Conservation (phyloP, 306 rosid genomes). For the Malus sieversii region DNA sequence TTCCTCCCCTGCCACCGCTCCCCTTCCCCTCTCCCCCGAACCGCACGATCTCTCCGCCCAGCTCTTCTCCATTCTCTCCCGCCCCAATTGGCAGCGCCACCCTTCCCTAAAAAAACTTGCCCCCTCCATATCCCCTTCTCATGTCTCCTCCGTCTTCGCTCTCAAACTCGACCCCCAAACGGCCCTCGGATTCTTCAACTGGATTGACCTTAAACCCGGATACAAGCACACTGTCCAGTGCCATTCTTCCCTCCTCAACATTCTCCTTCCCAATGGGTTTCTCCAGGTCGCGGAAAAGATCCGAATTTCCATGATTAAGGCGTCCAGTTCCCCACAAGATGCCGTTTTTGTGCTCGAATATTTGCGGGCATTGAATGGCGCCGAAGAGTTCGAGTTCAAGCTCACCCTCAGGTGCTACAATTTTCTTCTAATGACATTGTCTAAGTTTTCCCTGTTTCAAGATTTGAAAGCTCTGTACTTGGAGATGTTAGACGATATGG, state of each 20-base stretch:
- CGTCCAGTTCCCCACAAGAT: constrained; percentile 31
- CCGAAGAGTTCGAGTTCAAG: constrained; percentile 24
- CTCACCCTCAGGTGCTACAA: constrained; percentile 61
- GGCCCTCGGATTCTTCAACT: constrained; percentile 62
- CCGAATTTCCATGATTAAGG: constrained; percentile 54
- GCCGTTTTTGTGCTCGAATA: constrained; percentile 35
- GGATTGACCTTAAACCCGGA: constrained; percentile 39
- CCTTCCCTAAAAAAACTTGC: constrained; percentile 37
- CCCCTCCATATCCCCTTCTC: constrained; percentile 49
- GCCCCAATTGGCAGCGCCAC: constrained; percentile 55
- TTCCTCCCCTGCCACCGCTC: not conserved
- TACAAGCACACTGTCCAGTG: constrained; percentile 45
- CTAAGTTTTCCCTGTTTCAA: constrained; percentile 36
- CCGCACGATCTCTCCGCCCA: constrained; percentile 34
- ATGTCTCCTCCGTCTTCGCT: constrained; percentile 44
- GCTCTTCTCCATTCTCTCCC: constrained; percentile 45
- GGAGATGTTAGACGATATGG: constrained; percentile 46
- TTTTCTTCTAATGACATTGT: constrained; percentile 45
- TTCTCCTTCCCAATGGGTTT: constrained; percentile 46
- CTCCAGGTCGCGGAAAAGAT: constrained; percentile 51
- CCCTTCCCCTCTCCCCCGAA: constrained; percentile 11
- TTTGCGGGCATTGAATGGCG: constrained; percentile 38
- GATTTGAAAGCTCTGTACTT: constrained; percentile 46
- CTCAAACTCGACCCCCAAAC: constrained; percentile 50
- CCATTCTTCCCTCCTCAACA: constrained; percentile 38